Percentiles rank a stretch among this genome's conserved stretches.
Conservation (phyloP, 140 eudicot genomes). For the Flaveria floridana region DNA sequence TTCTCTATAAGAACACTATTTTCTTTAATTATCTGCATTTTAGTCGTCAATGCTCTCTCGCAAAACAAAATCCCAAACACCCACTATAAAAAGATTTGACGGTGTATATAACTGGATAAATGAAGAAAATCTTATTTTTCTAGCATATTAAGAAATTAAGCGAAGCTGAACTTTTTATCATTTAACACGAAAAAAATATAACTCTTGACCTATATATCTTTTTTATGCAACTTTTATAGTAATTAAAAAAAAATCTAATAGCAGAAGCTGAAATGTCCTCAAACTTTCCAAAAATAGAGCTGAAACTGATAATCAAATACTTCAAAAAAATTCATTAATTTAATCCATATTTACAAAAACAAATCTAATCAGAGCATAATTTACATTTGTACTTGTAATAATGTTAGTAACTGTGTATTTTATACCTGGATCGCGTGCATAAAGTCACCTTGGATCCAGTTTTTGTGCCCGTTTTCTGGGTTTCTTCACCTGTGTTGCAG, state of each 20-base stretch:
- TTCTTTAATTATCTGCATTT: background rate
- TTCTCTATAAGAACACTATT: background rate
- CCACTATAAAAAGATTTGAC: background rate
- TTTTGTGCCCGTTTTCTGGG: constrained; percentile 51
- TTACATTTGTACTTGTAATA: constrained; percentile 29
- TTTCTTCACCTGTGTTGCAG: constrained; percentile 38
- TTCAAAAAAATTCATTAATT: background rate
- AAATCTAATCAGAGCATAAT: constrained; percentile 17
- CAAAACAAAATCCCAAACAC: background rate
- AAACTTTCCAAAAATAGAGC: constrained; percentile 15
- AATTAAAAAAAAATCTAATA: too few species aligned
- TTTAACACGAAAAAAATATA: background rate
- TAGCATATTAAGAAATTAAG: too few species aligned
- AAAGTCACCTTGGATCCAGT: constrained; percentile 29
- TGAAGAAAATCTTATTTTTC: too few species aligned
- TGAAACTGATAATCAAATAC: constrained; percentile 6
- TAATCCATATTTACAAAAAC: constrained; percentile 30
- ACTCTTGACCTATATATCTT: too few species aligned
- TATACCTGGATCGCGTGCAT: constrained; percentile 17
- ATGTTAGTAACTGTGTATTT: constrained; percentile 20
- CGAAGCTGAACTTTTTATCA: background rate
- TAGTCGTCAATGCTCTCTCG: background rate
- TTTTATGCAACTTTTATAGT: background rate
- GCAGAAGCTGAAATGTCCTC: background rate
- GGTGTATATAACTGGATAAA: background rate